phyloP scores from a whole-genome alignment of 2,329 filamentous ascomycete species.

The Xylaria hypoxylon region DNA sequence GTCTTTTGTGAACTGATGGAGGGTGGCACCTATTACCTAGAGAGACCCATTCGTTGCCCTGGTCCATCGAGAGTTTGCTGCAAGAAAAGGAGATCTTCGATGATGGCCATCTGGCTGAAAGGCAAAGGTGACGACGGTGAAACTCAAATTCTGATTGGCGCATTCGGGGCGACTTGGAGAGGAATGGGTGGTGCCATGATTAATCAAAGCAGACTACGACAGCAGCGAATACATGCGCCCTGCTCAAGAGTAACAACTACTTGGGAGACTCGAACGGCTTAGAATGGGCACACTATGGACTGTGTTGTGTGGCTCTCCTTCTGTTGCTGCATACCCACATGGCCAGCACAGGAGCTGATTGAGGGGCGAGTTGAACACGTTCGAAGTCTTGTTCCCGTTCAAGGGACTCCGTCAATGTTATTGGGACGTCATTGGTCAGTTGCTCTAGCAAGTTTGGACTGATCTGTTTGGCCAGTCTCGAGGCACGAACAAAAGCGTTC shows the following conservation, averaged over 20 bases:
- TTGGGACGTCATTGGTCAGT: constrained; percentile 23
- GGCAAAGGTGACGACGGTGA: constrained; percentile 13
- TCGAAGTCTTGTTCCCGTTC: constrained; percentile 15
- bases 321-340: constrained; percentile 24
- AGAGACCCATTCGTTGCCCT: constrained; percentile 19
- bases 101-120: constrained; percentile 28
- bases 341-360: constrained; percentile 16
- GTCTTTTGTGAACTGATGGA: constrained; percentile 21
- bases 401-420: constrained; percentile 11
- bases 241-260: constrained; percentile 10
- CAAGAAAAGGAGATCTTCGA: constrained; percentile 34
- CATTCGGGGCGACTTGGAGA: constrained; percentile 16
- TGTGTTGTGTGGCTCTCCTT: constrained; percentile 12
- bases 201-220: constrained; percentile 17
- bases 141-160: constrained; percentile 33
- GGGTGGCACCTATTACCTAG: constrained; percentile 28
- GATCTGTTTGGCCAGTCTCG: constrained; percentile 1
- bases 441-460: constrained; percentile 2
- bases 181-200: constrained; percentile 17
- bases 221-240: constrained; percentile 11
- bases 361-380: constrained; percentile 15
- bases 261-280: constrained; percentile 15
- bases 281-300: constrained; percentile 1
- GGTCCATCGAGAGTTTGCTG: constrained; percentile 28
- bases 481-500: constrained; percentile 19